Conservation (phyloP, 1,139 yeast species). For the Blastobotrys ciferrii region DNA sequence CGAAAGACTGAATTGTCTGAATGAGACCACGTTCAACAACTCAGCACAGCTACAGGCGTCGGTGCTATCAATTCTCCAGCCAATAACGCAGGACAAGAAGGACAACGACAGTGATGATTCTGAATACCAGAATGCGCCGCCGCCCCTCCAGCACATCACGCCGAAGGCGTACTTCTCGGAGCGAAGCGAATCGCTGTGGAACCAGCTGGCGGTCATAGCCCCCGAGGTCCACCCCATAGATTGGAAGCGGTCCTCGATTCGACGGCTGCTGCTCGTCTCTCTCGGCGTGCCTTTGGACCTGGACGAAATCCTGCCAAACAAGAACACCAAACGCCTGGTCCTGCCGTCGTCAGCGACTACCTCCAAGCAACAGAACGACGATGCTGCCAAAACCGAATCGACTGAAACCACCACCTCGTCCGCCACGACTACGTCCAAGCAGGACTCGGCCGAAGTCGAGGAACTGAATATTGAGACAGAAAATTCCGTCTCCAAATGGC, state of each 20-base stretch:
- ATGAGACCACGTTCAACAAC: conserved; percentile 27
- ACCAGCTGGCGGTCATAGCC: conserved; percentile 32
- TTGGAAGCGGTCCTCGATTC: conserved; percentile 58
- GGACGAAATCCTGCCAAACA: conserved; percentile 46
- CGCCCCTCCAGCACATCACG: conserved; percentile 12
- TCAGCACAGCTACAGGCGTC: conserved; percentile 29
- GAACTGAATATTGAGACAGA: conserved; percentile 27
- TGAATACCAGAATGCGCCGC: background rate
- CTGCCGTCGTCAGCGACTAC: conserved; percentile 25
- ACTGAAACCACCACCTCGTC: background rate
- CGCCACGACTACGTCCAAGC: conserved; percentile 11
- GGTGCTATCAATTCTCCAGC: conserved; percentile 20
- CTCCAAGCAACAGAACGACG: conserved; percentile 1
- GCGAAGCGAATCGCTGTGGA: conserved; percentile 37
- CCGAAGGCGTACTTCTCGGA: conserved; percentile 29
- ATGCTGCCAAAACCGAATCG: background rate
- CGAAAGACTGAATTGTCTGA: conserved; percentile 14
- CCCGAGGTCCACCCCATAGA: conserved; percentile 36
- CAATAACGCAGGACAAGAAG: conserved; percentile 9
- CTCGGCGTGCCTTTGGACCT: conserved; percentile 60
- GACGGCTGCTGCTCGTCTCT: conserved; percentile 54
- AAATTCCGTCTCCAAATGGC: conserved; percentile 29
- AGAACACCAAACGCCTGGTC: conserved; percentile 33
- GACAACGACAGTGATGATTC: conserved; percentile 1
- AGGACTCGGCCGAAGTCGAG: conserved; percentile 12